Base-by-base conservation (phyloP, 305 asterid genomes). In the Fraxinus sp. region DNA sequence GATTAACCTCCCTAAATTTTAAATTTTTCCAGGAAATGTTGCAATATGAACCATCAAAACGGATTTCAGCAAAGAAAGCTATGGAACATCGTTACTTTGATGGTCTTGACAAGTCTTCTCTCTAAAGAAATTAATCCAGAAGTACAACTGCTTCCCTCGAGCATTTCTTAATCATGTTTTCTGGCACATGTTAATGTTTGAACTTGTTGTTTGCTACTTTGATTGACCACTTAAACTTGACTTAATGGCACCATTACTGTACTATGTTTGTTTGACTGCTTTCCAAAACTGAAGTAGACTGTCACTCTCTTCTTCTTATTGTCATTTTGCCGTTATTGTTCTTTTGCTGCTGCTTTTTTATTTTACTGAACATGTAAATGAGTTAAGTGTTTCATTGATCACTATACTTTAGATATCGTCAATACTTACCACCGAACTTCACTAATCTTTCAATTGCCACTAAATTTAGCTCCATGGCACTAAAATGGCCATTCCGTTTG, bases 61-160 rank as follows among this genome's bases (percentile, higher is more conserved):
- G 99, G 90, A 94, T 96, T 85, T 96, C 99, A 39, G 99, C 99
- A 1, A 96, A 96, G 94, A 93, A 90, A 87, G 99, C 99, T 20
- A 90, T 96, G 99, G 99, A 94, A 30, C 99, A 96, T 85, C 93
- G 92, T 64, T 96, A 94, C 74, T 96, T 96, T n/a, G 95, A 92
- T 80, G 95, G 93, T 82, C 93, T 96, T 14, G 97, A 92, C 92
- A 94, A 96, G 81, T 49, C 90, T 9, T 39, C 0, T 9, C 88
- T 87, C 76, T 89, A 80, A 83, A 78, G 36, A 46, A 26, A 71
- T 71, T 71, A 71, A 71, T 71, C 76, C 76, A 30, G 39, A 28
- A 28, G 39, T 68, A 30, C 4, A 68, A 83, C 74, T 83, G 86
- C 85, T 82, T 77, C 20, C 44, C 82, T 82, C 78, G 49, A 82